Evolutionary conservation across 768 basidiomycete genomes (phyloP).

Genomic region (Pisolithus marmoratus): DNA sequence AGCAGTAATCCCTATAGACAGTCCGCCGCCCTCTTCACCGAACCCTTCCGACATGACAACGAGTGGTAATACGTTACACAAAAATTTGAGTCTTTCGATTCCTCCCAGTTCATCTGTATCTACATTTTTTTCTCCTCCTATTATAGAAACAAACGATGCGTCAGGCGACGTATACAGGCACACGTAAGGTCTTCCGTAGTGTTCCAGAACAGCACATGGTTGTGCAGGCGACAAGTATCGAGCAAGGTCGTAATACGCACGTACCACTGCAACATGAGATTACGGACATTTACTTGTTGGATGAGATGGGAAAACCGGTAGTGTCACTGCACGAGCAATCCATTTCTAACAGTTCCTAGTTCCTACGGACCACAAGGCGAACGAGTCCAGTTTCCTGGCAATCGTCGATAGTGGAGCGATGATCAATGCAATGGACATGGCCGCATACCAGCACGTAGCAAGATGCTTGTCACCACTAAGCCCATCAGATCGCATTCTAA

Average conservation of each 20-base stretch:
- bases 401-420: constrained; percentile 12
- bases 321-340: neutral
- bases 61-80: too few relatives aligned
- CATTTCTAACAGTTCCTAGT: neutral
- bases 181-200: too few relatives aligned
- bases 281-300: constrained; percentile 1
- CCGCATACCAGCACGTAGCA: neutral
- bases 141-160: too few relatives aligned
- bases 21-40: too few relatives aligned
- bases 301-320: neutral
- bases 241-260: too few relatives aligned
- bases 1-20: too few relatives aligned
- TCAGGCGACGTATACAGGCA: neutral
- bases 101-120: too few relatives aligned
- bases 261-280: neutral
- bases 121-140: too few relatives aligned
- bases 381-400: constrained; percentile 1
- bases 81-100: too few relatives aligned
- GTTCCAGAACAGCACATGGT: too few relatives aligned
- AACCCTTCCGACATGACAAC: too few relatives aligned
- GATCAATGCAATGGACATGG: constrained; percentile 13
- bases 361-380: constrained; percentile 12
- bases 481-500: neutral
- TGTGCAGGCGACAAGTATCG: too few relatives aligned
- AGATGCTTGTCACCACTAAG: neutral